Evolutionary conservation across 2,329 filamentous ascomycete species (phyloP).

Genomic region (Xylaria sp.): DNA sequence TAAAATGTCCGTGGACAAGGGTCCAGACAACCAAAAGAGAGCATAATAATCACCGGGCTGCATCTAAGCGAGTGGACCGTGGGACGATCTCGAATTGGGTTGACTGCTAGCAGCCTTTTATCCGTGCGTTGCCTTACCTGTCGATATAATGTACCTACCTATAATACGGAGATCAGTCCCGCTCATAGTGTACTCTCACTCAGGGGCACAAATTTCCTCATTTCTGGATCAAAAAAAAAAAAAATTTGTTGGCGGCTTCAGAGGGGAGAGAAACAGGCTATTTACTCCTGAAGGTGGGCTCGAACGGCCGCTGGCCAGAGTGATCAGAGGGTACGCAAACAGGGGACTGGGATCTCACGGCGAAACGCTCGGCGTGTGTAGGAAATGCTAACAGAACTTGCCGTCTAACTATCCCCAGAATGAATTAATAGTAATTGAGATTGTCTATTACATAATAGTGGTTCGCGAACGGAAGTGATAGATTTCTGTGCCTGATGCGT

Average conservation of each 20-base stretch:
- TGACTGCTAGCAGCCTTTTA: neutral
- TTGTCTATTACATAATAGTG: neutral
- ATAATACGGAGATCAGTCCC: neutral
- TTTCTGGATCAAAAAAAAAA: neutral
- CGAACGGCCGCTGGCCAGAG: neutral
- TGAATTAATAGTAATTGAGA: neutral
- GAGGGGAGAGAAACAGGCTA: neutral
- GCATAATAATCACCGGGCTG: slow-evolving; percentile 5
- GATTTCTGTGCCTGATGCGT: no score
- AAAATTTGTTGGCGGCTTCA: neutral
- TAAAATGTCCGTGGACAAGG: neutral
- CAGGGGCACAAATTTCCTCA: neutral
- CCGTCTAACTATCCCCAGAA: neutral
- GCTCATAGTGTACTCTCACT: neutral
- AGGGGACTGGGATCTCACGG: neutral
- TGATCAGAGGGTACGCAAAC: neutral
- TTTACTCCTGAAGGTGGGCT: neutral
- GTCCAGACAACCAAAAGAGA: neutral
- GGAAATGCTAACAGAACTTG: neutral
- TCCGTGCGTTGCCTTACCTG: neutral
- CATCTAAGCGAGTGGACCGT: slow-evolving; percentile 3
- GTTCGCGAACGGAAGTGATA: neutral
- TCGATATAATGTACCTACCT: neutral
- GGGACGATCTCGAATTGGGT: slow-evolving; percentile 4
- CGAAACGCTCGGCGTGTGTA: neutral